These are phyloP conservation scores for Lyophyllum decastes DNA, from an alignment of 768 basidiomycete genomes.

Conservation along the genomic window DNA sequence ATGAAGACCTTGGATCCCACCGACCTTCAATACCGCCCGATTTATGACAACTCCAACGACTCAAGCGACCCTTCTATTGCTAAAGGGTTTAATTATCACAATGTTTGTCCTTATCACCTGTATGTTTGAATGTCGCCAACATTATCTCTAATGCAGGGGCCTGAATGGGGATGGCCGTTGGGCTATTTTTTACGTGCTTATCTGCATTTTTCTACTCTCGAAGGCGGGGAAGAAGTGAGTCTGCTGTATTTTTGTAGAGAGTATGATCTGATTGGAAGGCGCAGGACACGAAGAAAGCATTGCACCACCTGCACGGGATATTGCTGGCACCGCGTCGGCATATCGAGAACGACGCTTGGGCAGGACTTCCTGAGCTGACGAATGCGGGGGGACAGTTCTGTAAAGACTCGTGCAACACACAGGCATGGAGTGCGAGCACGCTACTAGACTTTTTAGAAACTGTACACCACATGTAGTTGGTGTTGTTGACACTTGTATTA, in stretches of 20 bases:
- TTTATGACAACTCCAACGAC: conserved; percentile 95
- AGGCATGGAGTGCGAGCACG: conserved; percentile 96
- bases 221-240: conserved; percentile 65
- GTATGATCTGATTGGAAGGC: not conserved
- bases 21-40: conserved; percentile 87
- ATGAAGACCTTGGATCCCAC: conserved; percentile 94
- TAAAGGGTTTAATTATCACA: conserved; percentile 94
- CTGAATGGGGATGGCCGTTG: conserved; percentile 94
- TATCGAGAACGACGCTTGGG: conserved; percentile 84
- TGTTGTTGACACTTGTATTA: conserved; percentile 8
- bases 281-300: conserved; percentile 68
- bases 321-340: conserved; percentile 72
- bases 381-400: conserved; percentile 85
- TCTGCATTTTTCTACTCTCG: conserved; percentile 78
- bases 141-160: conserved; percentile 56
- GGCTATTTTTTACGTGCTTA: conserved; percentile 96
- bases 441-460: conserved; percentile 85
- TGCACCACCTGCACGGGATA: conserved; percentile 78
- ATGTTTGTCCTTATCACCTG: conserved; percentile 46
- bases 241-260: conserved; percentile 32
- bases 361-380: conserved; percentile 91
- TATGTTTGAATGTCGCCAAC: conserved; percentile 6
- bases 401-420: conserved; percentile 86
- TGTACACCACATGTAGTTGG: conserved; percentile 46
- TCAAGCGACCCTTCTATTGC: conserved; percentile 80